Evolutionary conservation across 2,329 filamentous ascomycete species (phyloP).

Genomic region (Dothistroma pini): DNA sequence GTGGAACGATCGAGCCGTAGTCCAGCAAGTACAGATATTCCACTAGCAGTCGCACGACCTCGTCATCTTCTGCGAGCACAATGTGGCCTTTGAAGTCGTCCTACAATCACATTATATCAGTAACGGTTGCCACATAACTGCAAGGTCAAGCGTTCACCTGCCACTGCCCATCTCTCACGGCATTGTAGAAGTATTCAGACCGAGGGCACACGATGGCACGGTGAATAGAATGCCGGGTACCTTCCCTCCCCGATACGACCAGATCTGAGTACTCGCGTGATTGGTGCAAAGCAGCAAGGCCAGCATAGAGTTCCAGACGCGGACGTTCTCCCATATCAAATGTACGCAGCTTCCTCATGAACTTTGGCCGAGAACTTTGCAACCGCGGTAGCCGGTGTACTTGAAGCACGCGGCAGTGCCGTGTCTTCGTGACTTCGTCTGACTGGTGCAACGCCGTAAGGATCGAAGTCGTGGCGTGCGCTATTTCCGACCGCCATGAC

Average conservation of each 20-base stretch:
- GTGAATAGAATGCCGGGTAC: conserved; percentile 20
- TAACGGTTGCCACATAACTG: not conserved
- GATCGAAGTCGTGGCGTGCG: not conserved
- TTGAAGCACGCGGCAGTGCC: not conserved
- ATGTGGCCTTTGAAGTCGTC: conserved; percentile 25
- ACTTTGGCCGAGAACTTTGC: not conserved
- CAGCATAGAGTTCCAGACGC: conserved; percentile 17
- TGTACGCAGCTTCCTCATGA: not conserved
- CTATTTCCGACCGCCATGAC: not conserved
- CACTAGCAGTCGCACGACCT: conserved; percentile 24
- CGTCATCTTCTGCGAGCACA: conserved; percentile 24
- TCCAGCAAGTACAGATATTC: conserved; percentile 30
- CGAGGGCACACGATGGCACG: conserved; percentile 27
- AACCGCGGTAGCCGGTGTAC: not conserved
- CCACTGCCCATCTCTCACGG: conserved; percentile 21
- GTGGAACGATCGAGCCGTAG: conserved; percentile 21
- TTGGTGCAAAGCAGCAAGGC: conserved; percentile 20
- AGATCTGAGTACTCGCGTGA: conserved; percentile 25
- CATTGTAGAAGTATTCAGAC: conserved; percentile 20
- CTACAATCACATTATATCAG: conserved; percentile 14
- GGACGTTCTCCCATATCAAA: conserved; percentile 19
- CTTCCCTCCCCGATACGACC: conserved; percentile 18
- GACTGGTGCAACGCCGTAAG: not conserved
- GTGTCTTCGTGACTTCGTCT: not conserved
- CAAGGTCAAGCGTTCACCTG: conserved; percentile 9